Conservation (phyloP, 495 filamentous ascomycete species). For the Aspergillus haitiensis region DNA sequence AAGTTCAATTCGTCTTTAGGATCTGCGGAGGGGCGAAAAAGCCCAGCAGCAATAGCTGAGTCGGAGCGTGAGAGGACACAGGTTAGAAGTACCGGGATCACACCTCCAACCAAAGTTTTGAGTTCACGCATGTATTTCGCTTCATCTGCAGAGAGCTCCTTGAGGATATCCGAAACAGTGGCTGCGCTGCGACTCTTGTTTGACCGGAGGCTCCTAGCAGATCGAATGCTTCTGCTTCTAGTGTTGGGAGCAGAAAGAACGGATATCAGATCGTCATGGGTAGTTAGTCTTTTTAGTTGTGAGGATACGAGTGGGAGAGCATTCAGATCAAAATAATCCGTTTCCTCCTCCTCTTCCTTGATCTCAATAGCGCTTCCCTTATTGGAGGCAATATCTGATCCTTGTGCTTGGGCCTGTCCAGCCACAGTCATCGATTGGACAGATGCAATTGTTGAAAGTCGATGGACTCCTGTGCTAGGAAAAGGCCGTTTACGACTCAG, state of each 20-base stretch:
- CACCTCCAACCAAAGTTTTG: slow-evolving; percentile 90
- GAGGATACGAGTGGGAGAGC: slow-evolving; percentile 47
- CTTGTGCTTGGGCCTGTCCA: slow-evolving; percentile 32
- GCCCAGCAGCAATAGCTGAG: slow-evolving; percentile 61
- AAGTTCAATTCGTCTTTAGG: slow-evolving; percentile 60
- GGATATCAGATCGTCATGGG: slow-evolving; percentile 90
- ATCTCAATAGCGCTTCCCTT: slow-evolving; percentile 19
- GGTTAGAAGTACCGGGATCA: slow-evolving; percentile 87
- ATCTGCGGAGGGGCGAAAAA: slow-evolving; percentile 60
- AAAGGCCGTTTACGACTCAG: slow-evolving; percentile 51
- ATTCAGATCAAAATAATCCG: slow-evolving; percentile 47
- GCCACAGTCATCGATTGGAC: slow-evolving; percentile 57
- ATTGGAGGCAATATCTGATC: slow-evolving; percentile 17
- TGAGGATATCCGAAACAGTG: slow-evolving; percentile 71
- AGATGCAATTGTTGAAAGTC: slow-evolving; percentile 73
- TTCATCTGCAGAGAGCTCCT: slow-evolving; percentile 82
- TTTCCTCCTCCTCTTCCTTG: slow-evolving; percentile 36
- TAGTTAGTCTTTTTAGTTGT: slow-evolving; percentile 71
- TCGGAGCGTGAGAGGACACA: slow-evolving; percentile 78
- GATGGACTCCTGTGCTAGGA: slow-evolving; percentile 64
- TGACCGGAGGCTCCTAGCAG: slow-evolving; percentile 70
- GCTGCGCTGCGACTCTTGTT: slow-evolving; percentile 63
- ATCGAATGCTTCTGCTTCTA: slow-evolving; percentile 64
- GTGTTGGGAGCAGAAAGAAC: slow-evolving; percentile 77
- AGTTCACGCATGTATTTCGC: slow-evolving; percentile 89